Conservation (phyloP, 768 basidiomycete species). For the Lactarius sp. region DNA sequence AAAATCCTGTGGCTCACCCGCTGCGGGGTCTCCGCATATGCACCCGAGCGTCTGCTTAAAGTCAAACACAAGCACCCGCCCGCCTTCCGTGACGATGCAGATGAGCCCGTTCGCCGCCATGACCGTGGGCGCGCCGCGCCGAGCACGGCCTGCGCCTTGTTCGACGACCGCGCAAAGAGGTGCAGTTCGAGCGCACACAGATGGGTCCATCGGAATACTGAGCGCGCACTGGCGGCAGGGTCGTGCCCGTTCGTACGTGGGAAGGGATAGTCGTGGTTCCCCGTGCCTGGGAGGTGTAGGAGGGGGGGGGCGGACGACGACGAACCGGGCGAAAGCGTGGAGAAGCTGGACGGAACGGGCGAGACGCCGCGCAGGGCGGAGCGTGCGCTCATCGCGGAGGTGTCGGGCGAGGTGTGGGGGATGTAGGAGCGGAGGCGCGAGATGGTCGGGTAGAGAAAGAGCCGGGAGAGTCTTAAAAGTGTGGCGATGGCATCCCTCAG, state of each 20-base stretch:
- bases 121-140: conserved; percentile 75
- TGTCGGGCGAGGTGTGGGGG: conserved; percentile 41
- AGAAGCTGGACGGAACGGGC: conserved; percentile 37
- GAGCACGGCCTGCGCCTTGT: conserved; percentile 58
- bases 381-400: conserved; percentile 41
- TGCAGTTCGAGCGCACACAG: conserved; percentile 55
- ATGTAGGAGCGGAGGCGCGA: conserved; percentile 74
- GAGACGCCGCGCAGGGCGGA: conserved; percentile 42
- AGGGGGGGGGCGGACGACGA: conserved; percentile 54
- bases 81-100: conserved; percentile 81
- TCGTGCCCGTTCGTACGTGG: conserved; percentile 24
- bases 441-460: conserved; percentile 69
- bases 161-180: conserved; percentile 47
- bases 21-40: conserved; percentile 68
- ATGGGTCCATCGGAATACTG: conserved; percentile 74
- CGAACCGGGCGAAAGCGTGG: conserved; percentile 53
- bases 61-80: conserved; percentile 73
- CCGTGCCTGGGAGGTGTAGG: conserved; percentile 19
- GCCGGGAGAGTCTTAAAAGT: conserved; percentile 38
- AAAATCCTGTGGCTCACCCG: conserved; percentile 40
- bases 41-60: conserved; percentile 82
- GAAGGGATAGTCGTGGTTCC: conserved; percentile 17
- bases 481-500: conserved; percentile 32
- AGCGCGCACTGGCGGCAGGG: conserved; percentile 33
- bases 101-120: conserved; percentile 83